Evolutionary conservation across 371 early-diverging fungal species (phyloP).

Genomic region (Batkoa obscura): DNA sequence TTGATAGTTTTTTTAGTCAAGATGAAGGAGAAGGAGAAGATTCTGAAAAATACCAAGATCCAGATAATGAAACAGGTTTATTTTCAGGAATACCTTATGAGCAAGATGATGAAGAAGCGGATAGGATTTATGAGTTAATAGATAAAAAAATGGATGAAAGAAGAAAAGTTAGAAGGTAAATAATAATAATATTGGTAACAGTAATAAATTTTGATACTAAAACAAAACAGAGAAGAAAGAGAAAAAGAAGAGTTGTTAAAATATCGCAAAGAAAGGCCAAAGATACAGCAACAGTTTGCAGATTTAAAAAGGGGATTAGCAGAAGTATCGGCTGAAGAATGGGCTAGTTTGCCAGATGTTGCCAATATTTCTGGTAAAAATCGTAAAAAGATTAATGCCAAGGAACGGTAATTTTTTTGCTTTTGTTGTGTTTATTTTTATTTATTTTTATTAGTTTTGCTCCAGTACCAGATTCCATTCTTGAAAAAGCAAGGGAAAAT

Average conservation of each 20-base stretch:
- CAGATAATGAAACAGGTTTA: conserved; percentile 84
- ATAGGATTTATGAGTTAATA: conserved; percentile 75
- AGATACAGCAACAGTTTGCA: conserved; percentile 76
- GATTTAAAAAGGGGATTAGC: conserved; percentile 72
- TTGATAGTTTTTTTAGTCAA: not conserved
- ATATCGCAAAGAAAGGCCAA: conserved; percentile 33
- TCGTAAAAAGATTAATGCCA: conserved; percentile 35
- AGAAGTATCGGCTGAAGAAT: conserved; percentile 60
- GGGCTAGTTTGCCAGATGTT: conserved; percentile 85
- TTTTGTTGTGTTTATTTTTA: not conserved
- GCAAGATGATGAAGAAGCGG: conserved; percentile 94
- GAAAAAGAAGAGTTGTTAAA: conserved; percentile 32
- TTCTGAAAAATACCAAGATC: conserved; percentile 66
- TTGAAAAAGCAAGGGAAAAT: conserved; percentile 40
- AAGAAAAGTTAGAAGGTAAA: conserved; percentile 47
- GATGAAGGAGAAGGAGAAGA: conserved; percentile 38
- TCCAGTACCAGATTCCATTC: conserved; percentile 69
- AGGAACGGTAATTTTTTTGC: conserved; percentile 12
- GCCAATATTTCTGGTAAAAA: conserved; percentile 72
- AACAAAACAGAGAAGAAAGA: conserved; percentile 39
- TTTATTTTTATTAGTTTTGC: conserved; percentile 39
- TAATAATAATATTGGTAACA: no score
- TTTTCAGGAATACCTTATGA: conserved; percentile 78
- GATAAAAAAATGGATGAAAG: conserved; percentile 82
- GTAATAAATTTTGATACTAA: no score